Conservation (phyloP, 495 filamentous ascomycete species). For the Xylaria castorea region DNA sequence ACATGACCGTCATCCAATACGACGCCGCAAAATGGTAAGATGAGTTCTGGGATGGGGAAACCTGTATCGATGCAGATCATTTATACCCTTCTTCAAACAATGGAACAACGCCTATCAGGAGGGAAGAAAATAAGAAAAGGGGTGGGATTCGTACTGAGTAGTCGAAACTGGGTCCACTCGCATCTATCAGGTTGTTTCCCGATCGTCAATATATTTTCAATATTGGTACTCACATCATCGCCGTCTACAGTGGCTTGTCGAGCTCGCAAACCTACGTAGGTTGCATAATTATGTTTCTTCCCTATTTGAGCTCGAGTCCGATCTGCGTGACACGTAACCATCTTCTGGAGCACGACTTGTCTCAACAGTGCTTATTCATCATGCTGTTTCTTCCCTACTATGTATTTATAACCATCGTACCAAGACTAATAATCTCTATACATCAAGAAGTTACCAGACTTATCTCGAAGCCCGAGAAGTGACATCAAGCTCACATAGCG, state of each 20-base stretch:
- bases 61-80: constrained; percentile 8
- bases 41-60: constrained; percentile 4
- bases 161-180: constrained; percentile 16
- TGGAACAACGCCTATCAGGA: neutral
- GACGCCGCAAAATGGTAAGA: neutral
- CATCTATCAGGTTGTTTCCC: neutral
- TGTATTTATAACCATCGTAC: neutral
- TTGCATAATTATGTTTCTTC: neutral
- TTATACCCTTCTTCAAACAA: neutral
- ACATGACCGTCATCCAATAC: constrained; percentile 5
- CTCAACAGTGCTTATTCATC: constrained; percentile 12
- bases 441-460: neutral
- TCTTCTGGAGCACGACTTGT: neutral
- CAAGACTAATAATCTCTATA: neutral
- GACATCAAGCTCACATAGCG: neutral
- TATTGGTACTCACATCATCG: constrained; percentile 16
- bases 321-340: constrained; percentile 19
- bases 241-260: neutral
- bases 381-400: neutral
- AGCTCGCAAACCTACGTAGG: neutral
- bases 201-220: constrained; percentile 8
- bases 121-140: neutral
- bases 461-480: neutral
- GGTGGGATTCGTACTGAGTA: constrained; percentile 3
- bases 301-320: neutral